These are phyloP conservation scores for Holtermannia corniformis DNA, from an alignment of 768 basidiomycete genomes.

Conservation along the genomic window DNA sequence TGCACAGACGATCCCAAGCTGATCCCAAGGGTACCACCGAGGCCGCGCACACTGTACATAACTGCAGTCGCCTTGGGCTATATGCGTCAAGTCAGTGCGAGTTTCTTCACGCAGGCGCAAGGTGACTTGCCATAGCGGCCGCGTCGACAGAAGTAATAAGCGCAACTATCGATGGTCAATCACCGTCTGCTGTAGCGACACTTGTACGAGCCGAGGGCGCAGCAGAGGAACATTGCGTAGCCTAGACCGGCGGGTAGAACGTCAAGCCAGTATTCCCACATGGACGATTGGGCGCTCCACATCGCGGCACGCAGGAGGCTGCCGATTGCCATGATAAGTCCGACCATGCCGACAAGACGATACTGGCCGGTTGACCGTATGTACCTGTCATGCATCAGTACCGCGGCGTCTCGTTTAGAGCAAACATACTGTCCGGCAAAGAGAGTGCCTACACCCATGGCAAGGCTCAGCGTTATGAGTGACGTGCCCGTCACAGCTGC, in stretches of 20 bases:
- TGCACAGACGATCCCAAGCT: slow-evolving; percentile 36
- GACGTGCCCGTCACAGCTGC: slow-evolving; percentile 35
- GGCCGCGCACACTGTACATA: slow-evolving; percentile 34
- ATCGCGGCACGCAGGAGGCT: slow-evolving; percentile 8
- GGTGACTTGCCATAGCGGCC: slow-evolving; percentile 29
- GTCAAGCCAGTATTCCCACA: slow-evolving; percentile 6
- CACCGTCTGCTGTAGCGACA: neutral
- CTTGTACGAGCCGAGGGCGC: neutral
- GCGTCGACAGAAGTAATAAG: slow-evolving; percentile 34
- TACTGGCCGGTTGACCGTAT: neutral
- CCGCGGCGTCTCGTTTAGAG: neutral
- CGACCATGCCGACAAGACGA: neutral
- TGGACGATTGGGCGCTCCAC: slow-evolving; percentile 5
- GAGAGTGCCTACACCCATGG: slow-evolving; percentile 33
- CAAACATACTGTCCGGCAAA: slow-evolving; percentile 32
- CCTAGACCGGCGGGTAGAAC: slow-evolving; percentile 15
- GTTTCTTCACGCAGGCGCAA: neutral
- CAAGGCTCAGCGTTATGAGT: slow-evolving; percentile 31
- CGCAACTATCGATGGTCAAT: slow-evolving; percentile 26
- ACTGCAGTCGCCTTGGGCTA: slow-evolving; percentile 39
- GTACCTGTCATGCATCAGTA: neutral
- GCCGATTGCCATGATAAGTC: slow-evolving; percentile 11
- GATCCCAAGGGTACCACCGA: slow-evolving; percentile 36
- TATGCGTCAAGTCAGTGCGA: neutral
- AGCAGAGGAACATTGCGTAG: slow-evolving; percentile 7